phyloP scores from a whole-genome alignment of 805 yeast species.

The Metschnikowia bowlesiae region DNA sequence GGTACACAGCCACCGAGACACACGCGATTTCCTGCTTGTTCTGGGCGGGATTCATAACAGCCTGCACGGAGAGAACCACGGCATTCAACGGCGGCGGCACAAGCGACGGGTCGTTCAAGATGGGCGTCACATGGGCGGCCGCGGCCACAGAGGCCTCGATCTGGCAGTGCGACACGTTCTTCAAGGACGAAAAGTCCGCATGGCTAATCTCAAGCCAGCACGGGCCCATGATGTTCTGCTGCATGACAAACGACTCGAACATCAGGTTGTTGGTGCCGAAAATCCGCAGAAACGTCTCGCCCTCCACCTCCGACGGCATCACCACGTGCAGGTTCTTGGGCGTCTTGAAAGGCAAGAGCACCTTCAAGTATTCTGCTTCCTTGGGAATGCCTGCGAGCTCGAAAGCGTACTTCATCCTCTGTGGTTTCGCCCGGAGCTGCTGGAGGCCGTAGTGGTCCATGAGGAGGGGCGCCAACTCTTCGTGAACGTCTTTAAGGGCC shows the following conservation, averaged over 20 bases:
- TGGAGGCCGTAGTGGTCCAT: constrained; percentile 59
- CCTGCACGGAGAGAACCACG: constrained; percentile 73
- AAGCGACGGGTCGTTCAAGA: constrained; percentile 37
- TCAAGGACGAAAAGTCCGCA: constrained; percentile 54
- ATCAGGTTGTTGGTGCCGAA: constrained; percentile 73
- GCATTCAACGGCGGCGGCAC: constrained; percentile 65
- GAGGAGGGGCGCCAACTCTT: constrained; percentile 67
- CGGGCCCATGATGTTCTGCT: constrained; percentile 90
- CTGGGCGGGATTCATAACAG: constrained; percentile 67
- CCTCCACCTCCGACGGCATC: constrained; percentile 61
- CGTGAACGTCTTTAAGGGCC: constrained; percentile 63
- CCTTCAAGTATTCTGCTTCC: constrained; percentile 74
- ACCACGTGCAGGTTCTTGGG: constrained; percentile 46
- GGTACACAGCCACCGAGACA: constrained; percentile 70
- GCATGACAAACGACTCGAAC: constrained; percentile 83
- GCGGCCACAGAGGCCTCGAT: constrained; percentile 61
- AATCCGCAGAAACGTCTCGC: constrained; percentile 71
- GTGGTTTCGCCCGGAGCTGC: constrained; percentile 65
- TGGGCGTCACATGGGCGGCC: constrained; percentile 46
- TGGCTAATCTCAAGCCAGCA: constrained; percentile 83
- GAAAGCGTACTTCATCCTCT: constrained; percentile 78
- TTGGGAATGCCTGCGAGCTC: constrained; percentile 76
- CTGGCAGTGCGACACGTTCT: constrained; percentile 72
- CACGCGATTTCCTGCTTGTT: constrained; percentile 86
- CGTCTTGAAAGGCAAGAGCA: constrained; percentile 69